Percentiles rank a stretch among this genome's conserved stretches.
These are phyloP conservation scores for Colletotrichum sp. DNA, from an alignment of 2,329 filamentous ascomycete species.

Conservation along the genomic window DNA sequence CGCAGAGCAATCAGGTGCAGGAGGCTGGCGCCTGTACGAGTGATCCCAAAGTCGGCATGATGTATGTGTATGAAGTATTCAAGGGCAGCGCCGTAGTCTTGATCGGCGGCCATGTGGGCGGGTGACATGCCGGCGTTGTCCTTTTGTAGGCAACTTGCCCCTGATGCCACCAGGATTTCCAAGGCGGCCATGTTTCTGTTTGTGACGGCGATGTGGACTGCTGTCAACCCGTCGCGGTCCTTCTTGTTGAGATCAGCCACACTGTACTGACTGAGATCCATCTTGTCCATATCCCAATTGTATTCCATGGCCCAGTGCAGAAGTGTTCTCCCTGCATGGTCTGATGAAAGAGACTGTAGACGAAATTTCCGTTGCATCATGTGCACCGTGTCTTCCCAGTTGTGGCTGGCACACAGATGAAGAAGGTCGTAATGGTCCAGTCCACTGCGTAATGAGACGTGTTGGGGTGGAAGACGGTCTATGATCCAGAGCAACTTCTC, in stretches of 20 bases:
- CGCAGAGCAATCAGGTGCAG: background rate
- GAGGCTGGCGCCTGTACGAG: background rate
- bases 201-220: background rate
- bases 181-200: background rate
- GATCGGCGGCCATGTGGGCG: background rate
- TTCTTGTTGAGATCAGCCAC: background rate
- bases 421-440: background rate
- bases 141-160: background rate
- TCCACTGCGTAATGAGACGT: background rate
- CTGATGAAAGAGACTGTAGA: background rate
- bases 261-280: background rate
- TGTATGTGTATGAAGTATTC: fast-evolving
- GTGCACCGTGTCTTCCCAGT: background rate
- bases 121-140: background rate
- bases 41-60: background rate
- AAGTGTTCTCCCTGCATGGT: background rate
- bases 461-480: background rate
- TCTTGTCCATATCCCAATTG: background rate
- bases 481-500: background rate
- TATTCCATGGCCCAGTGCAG: background rate
- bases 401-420: background rate
- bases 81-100: background rate
- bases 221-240: background rate
- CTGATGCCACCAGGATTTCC: fast-evolving
- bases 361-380: background rate